Conservation (phyloP, 176 grass and related monocot genomes). For the Zoysia japonica region DNA sequence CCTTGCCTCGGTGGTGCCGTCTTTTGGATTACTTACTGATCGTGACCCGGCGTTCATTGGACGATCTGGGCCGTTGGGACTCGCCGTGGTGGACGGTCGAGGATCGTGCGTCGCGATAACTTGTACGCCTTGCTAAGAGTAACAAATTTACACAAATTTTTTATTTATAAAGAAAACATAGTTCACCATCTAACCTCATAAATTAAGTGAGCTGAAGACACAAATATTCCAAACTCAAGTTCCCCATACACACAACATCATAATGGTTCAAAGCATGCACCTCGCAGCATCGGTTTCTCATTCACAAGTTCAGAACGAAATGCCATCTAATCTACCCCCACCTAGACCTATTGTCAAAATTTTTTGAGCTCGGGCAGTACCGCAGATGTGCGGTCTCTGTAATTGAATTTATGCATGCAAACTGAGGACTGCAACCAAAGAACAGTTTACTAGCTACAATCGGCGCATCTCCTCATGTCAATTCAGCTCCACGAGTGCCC, state of each 20-base stretch:
- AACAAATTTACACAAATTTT: too few species aligned
- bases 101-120: background rate
- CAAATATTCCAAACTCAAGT: too few species aligned
- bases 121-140: background rate
- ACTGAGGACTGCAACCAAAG: background rate
- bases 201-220: too few species aligned
- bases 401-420: background rate
- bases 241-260: too few species aligned
- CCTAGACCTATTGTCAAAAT: constrained; percentile 30
- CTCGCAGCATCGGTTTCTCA: background rate
- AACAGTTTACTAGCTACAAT: background rate
- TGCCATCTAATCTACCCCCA: constrained; percentile 2
- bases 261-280: too few species aligned
- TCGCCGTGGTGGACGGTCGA: background rate
- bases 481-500: background rate
- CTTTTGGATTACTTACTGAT: too few species aligned
- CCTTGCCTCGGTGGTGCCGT: too few species aligned
- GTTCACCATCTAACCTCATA: too few species aligned
- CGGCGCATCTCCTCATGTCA: background rate
- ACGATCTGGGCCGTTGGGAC: background rate
- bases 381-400: background rate
- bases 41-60: too few species aligned
- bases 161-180: too few species aligned
- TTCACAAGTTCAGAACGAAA: background rate
- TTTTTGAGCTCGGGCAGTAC: background rate